Evolutionary conservation across 2,329 filamentous ascomycete genomes (phyloP).

Genomic region (Venturia carpophila): DNA sequence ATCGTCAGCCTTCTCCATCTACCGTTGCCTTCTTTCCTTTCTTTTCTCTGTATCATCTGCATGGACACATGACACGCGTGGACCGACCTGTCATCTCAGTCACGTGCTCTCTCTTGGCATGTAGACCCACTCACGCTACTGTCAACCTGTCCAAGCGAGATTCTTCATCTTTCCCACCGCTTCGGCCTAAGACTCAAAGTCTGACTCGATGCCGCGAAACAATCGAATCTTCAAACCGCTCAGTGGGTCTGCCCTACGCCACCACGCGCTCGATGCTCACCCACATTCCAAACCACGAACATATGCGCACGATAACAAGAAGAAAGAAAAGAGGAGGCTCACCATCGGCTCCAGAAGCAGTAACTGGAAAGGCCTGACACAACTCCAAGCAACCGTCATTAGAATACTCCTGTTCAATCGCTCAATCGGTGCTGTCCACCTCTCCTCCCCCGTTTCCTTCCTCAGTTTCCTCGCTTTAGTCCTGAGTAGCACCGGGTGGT

Average conservation of each 20-base stretch:
- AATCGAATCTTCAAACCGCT: slow-evolving; percentile 1
- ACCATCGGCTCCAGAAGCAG: slow-evolving; percentile 75
- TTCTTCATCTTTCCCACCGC: slow-evolving; percentile 1
- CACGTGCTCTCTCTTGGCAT: not conserved
- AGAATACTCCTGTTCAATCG: slow-evolving; percentile 51
- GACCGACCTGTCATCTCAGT: not conserved
- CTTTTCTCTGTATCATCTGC: not conserved
- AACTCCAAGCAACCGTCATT: slow-evolving; percentile 43
- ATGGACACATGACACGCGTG: not conserved
- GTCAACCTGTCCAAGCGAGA: not conserved
- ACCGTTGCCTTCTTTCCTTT: slow-evolving; percentile 5
- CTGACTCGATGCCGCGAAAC: not conserved
- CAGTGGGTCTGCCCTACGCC: not conserved
- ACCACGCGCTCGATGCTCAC: not conserved
- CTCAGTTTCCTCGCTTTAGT: slow-evolving; percentile 63
- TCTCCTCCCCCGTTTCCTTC: slow-evolving; percentile 66
- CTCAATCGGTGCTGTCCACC: slow-evolving; percentile 72
- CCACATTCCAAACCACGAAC: too few relatives aligned
- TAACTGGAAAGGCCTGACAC: slow-evolving; percentile 65
- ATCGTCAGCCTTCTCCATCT: not conserved
- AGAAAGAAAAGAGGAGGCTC: slow-evolving; percentile 18
- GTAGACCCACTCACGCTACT: not conserved
- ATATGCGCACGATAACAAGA: not conserved
- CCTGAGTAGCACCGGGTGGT: slow-evolving; percentile 62
- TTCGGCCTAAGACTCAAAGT: not conserved